Evolutionary conservation across 192 early-diverging fungal species (phyloP).

Genomic region (Globomyces pollinis-pini): DNA sequence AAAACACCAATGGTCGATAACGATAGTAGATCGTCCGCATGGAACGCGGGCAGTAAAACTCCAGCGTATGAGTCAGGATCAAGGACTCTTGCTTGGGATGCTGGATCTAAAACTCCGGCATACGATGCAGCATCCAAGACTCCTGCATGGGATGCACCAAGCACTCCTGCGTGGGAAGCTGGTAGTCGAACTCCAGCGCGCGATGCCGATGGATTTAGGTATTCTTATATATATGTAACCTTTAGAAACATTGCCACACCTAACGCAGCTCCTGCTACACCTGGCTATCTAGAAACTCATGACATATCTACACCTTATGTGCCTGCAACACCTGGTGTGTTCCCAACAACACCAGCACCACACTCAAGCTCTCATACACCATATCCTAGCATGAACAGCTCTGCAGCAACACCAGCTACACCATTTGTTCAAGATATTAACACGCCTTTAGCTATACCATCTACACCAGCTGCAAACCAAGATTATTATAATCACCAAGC

Average conservation of each 20-base stretch:
- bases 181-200: constrained; percentile 63
- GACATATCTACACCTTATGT: background rate
- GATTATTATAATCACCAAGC: background rate
- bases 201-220: constrained; percentile 30
- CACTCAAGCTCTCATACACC: background rate
- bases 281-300: no score
- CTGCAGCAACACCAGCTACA: background rate
- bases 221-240: background rate
- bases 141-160: constrained; percentile 33
- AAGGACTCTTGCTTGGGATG: constrained; percentile 64
- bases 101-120: constrained; percentile 54
- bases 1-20: constrained; percentile 17
- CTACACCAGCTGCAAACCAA: background rate
- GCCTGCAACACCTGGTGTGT: constrained; percentile 2
- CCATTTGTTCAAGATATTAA: background rate
- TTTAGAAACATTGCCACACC: constrained; percentile 1
- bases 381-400: background rate
- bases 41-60: constrained; percentile 43
- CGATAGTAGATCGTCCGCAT: constrained; percentile 45
- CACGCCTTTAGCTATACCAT: background rate
- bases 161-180: constrained; percentile 39
- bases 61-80: constrained; percentile 53
- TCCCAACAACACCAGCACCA: background rate
- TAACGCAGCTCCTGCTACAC: background rate
- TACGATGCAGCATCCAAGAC: constrained; percentile 48